phyloP scores from a whole-genome alignment of 2,329 filamentous ascomycete genomes.

The Periconia sp. region DNA sequence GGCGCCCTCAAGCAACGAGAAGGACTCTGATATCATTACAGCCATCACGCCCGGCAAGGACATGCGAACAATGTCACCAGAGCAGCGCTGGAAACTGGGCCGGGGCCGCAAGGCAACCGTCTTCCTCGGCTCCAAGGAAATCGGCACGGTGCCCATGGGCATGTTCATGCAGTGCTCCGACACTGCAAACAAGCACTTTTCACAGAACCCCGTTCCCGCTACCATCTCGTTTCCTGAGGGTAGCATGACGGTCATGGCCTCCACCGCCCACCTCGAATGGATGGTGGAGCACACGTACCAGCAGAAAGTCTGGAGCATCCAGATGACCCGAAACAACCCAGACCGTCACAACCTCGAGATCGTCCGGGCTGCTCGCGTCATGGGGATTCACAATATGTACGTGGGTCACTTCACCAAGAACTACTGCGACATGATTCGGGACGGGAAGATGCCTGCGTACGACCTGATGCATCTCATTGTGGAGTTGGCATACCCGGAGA shows the following conservation, averaged over 20 bases:
- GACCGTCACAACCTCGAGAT: slow-evolving; percentile 27
- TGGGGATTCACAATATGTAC: slow-evolving; percentile 33
- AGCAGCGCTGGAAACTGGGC: slow-evolving; percentile 20
- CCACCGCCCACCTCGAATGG: slow-evolving; percentile 22
- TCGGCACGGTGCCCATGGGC: slow-evolving; percentile 22
- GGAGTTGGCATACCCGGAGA: slow-evolving; percentile 12
- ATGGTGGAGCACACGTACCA: slow-evolving; percentile 27
- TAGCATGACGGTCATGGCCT: slow-evolving; percentile 19
- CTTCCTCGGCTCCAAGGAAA: slow-evolving; percentile 15
- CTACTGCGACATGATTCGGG: slow-evolving; percentile 31
- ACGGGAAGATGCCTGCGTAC: slow-evolving; percentile 3
- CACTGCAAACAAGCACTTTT: slow-evolving; percentile 25
- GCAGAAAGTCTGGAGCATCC: slow-evolving; percentile 25
- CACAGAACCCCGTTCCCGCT: slow-evolving; percentile 11
- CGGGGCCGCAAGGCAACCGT: slow-evolving; percentile 24
- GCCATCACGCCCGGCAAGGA: slow-evolving; percentile 9
- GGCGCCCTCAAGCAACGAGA: neutral
- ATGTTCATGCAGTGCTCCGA: slow-evolving; percentile 31
- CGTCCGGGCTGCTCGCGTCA: slow-evolving; percentile 23
- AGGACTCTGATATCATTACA: slow-evolving; percentile 2
- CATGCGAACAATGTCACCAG: slow-evolving; percentile 23
- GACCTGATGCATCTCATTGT: slow-evolving; percentile 24
- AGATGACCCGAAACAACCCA: slow-evolving; percentile 3
- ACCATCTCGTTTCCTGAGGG: slow-evolving; percentile 15
- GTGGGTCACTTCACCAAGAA: slow-evolving; percentile 33